Conservation (phyloP, 2,329 filamentous ascomycete species). For the Pseudogymnoascus sp. region DNA sequence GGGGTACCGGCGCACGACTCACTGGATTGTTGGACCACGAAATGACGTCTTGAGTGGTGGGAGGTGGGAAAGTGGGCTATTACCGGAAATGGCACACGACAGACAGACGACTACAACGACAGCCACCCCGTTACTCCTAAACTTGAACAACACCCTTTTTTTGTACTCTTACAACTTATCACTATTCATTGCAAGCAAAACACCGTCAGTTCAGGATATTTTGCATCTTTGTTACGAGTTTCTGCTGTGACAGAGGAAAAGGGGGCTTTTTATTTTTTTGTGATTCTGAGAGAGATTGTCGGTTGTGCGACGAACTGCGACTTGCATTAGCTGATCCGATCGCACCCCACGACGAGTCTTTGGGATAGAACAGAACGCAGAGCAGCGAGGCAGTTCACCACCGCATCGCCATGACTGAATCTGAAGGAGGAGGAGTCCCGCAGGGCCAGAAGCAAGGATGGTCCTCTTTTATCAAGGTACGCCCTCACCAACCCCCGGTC, state of each 20-base stretch:
- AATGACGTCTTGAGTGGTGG: constrained; percentile 8
- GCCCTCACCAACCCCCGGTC: neutral
- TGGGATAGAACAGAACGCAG: neutral
- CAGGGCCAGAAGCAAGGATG: constrained; percentile 8
- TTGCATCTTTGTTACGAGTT: neutral
- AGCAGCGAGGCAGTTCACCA: neutral
- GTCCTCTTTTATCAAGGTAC: constrained; percentile 10
- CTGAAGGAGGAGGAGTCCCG: constrained; percentile 7
- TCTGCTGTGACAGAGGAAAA: neutral
- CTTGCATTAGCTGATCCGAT: neutral
- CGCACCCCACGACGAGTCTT: neutral
- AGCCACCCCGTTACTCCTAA: neutral
- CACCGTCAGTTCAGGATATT: neutral
- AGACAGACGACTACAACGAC: neutral
- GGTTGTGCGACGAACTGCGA: neutral
- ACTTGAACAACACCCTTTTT: neutral
- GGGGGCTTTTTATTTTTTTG: neutral
- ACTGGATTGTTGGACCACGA: neutral
- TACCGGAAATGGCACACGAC: constrained; percentile 4
- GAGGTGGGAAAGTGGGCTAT: constrained; percentile 5
- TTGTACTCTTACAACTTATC: neutral
- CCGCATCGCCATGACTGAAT: neutral
- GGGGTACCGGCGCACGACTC: neutral
- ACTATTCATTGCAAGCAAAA: neutral
- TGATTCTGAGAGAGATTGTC: neutral